A percentile compares a stretch with the other conserved stretches of the same genome.
phyloP scores from a whole-genome alignment of 148 eudicot species.

The Spergularia bocconei region DNA sequence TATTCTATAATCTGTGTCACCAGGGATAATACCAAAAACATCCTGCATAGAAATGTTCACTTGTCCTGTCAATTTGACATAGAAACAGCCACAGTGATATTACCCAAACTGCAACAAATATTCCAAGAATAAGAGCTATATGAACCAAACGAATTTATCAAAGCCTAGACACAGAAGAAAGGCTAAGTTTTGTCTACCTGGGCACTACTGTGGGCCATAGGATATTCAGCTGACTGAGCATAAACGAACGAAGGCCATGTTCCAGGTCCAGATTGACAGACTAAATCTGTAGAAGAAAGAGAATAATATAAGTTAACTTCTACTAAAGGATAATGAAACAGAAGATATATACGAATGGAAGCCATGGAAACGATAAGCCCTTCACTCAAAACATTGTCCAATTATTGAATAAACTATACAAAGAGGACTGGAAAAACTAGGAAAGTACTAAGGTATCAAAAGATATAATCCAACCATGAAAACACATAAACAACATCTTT shows the following conservation, averaged over 20 bases:
- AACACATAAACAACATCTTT: too few relatives aligned
- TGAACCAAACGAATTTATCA: neutral
- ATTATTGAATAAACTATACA: neutral
- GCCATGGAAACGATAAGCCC: neutral
- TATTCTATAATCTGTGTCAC: constrained; percentile 97
- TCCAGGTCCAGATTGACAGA: constrained; percentile 99
- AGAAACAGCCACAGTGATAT: neutral
- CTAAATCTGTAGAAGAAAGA: constrained; percentile 60
- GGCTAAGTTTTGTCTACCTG: constrained; percentile 49
- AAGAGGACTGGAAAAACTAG: neutral
- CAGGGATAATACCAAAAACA: constrained; percentile 77
- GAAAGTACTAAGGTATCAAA: neutral
- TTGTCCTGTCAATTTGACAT: neutral
- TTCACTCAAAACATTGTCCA: neutral
- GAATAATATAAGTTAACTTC: neutral
- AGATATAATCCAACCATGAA: neutral
- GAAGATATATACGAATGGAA: neutral
- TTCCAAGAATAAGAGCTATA: neutral
- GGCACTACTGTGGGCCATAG: constrained; percentile 97
- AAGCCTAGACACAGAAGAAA: neutral
- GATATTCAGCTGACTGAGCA: constrained; percentile 84
- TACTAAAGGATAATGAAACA: neutral
- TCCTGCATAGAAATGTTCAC: constrained; percentile 49
- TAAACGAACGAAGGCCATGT: constrained; percentile 89
- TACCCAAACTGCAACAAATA: neutral